These are phyloP conservation scores for Gossypium herbaceum DNA, from an alignment of 345 rosid species.

Conservation along the genomic window DNA sequence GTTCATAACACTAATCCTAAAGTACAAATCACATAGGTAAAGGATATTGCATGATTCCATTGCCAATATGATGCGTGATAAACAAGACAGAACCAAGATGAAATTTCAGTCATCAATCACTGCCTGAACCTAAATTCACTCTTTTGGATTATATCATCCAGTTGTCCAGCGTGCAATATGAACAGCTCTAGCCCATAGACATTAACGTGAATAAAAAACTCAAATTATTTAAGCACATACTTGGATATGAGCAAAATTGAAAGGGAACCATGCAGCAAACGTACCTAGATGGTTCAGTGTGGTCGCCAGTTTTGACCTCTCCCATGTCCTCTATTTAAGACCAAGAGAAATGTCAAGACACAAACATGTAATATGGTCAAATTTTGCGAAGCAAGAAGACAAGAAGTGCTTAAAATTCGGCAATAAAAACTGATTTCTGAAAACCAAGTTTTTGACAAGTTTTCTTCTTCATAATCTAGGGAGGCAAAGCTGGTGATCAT, in stretches of 20 bases:
- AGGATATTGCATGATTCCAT: not conserved
- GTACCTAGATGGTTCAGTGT: slow-evolving; percentile 87
- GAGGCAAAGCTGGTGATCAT: not conserved
- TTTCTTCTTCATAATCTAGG: not conserved
- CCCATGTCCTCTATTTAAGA: slow-evolving; percentile 86
- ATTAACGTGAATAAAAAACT: not conserved
- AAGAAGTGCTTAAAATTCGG: not conserved
- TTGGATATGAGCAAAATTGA: not conserved
- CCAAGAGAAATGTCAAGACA: slow-evolving; percentile 19
- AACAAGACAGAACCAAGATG: not conserved
- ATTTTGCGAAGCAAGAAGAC: not conserved
- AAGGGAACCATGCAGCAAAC: not conserved
- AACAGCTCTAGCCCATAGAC: not conserved
- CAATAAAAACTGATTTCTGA: not conserved
- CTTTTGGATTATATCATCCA: not conserved
- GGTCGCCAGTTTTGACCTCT: slow-evolving; percentile 80
- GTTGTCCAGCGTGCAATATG: not conserved
- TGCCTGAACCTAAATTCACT: not conserved
- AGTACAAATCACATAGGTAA: not conserved
- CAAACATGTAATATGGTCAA: not conserved
- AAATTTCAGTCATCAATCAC: not conserved
- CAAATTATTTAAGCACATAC: not conserved
- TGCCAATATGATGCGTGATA: not conserved
- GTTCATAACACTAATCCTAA: not conserved
- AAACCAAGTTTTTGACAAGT: not conserved